Percentiles rank a stretch among this genome's conserved stretches.
phyloP scores from a whole-genome alignment of 495 filamentous ascomycete genomes.

The Aspergillus ellipticus region DNA sequence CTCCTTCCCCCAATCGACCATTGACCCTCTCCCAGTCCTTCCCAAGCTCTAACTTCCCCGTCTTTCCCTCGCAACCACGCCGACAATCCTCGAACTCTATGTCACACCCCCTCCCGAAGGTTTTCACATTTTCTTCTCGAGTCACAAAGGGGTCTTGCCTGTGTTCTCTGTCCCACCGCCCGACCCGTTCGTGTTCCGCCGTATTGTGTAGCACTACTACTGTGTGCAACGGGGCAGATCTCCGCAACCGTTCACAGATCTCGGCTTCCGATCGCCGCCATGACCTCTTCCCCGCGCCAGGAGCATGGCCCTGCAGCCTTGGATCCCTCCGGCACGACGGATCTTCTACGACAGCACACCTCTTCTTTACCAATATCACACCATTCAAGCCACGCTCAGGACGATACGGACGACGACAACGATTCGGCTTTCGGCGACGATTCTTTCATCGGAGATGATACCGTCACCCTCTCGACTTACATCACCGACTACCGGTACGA shows the following conservation, averaged over 20 bases:
- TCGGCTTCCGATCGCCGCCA: slow-evolving; percentile 6
- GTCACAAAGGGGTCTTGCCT: background rate
- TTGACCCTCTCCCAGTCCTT: background rate
- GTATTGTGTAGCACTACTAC: background rate
- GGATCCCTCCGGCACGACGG: background rate
- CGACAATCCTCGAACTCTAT: background rate
- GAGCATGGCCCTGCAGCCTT: background rate
- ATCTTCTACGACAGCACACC: background rate
- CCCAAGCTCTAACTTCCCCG: background rate
- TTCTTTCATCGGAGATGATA: slow-evolving; percentile 20
- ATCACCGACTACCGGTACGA: slow-evolving; percentile 39
- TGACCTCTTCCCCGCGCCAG: slow-evolving; percentile 6
- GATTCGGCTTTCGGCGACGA: slow-evolving; percentile 25
- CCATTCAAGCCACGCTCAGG: slow-evolving; percentile 7
- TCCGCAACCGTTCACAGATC: slow-evolving; percentile 1
- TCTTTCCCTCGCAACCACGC: background rate
- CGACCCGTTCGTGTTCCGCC: background rate
- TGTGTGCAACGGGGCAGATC: background rate
- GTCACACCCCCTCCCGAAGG: background rate
- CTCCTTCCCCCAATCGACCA: background rate
- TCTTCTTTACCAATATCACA: background rate
- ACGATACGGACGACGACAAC: slow-evolving; percentile 11
- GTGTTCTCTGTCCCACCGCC: background rate
- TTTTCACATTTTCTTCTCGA: background rate
- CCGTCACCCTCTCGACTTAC: slow-evolving; percentile 17